These are phyloP conservation scores for Colletotrichum viniferum DNA, from an alignment of 2,329 filamentous ascomycete genomes.

Conservation along the genomic window DNA sequence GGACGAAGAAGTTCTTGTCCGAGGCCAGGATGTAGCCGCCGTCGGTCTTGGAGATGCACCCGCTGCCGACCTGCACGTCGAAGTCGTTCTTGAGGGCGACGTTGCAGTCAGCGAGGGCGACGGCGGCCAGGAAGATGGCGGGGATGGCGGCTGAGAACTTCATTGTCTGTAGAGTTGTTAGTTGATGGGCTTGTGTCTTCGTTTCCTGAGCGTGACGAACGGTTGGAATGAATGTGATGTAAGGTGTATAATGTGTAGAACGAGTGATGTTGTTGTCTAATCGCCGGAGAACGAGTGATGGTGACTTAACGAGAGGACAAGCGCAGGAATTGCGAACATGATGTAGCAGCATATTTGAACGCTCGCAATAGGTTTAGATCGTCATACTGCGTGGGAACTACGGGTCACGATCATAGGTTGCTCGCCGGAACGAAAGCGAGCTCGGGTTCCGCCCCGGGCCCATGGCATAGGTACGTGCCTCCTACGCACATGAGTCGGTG, in stretches of 20 bases:
- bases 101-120: background rate
- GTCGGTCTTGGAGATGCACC: background rate
- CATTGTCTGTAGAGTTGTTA: background rate
- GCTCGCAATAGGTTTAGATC: background rate
- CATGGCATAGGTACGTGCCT: background rate
- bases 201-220: rapidly evolving
- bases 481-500: background rate
- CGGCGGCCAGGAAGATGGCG: background rate
- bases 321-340: background rate
- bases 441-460: background rate
- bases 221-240: background rate
- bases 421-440: background rate
- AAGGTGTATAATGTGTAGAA: rapidly evolving
- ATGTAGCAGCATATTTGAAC: background rate
- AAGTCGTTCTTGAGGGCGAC: background rate
- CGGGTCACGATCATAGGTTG: background rate
- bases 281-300: background rate
- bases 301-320: background rate
- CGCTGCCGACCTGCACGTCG: background rate
- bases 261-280: background rate
- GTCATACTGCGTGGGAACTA: background rate
- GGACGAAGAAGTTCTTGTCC: background rate
- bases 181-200: background rate
- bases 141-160: background rate
- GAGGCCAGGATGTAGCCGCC: background rate